A percentile compares a stretch with the other conserved stretches of the same genome.
Evolutionary conservation across 2,329 filamentous ascomycete genomes (phyloP).

Genomic region (Dryadomyces quercus-mongolicae): DNA sequence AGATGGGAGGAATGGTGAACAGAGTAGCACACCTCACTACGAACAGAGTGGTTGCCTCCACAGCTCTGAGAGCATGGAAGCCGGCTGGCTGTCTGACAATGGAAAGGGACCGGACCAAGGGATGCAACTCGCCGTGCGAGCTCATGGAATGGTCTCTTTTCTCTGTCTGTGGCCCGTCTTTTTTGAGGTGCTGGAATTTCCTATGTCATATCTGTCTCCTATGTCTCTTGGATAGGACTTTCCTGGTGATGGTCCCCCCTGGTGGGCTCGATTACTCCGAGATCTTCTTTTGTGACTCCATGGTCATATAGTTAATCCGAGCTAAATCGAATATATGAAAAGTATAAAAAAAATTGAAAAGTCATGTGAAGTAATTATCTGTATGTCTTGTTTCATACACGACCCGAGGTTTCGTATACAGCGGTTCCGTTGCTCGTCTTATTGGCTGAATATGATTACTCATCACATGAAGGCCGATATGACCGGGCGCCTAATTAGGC

Average conservation of each 20-base stretch:
- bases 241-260: constrained; percentile 26
- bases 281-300: constrained; percentile 4
- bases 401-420: no score
- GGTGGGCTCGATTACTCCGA: constrained; percentile 12
- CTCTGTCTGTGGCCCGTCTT: neutral
- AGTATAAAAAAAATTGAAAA: neutral
- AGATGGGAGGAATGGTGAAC: neutral
- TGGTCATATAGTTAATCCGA: constrained; percentile 29
- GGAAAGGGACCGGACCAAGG: constrained; percentile 18
- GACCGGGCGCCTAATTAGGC: no score
- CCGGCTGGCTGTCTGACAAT: constrained; percentile 28
- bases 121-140: neutral
- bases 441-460: no score
- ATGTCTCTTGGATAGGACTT: constrained; percentile 25
- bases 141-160: neutral
- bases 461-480: no score
- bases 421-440: no score
- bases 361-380: neutral
- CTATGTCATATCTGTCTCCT: constrained; percentile 15
- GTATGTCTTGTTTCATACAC: no score
- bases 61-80: neutral
- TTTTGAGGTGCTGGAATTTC: constrained; percentile 4
- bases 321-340: constrained; percentile 13
- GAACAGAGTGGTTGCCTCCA: neutral
- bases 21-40: constrained; percentile 5